Evolutionary conservation across 306 rosid genomes (phyloP), one percentile per base, ranked within the genome.

Genomic region (Prunus dulcis): DNA sequence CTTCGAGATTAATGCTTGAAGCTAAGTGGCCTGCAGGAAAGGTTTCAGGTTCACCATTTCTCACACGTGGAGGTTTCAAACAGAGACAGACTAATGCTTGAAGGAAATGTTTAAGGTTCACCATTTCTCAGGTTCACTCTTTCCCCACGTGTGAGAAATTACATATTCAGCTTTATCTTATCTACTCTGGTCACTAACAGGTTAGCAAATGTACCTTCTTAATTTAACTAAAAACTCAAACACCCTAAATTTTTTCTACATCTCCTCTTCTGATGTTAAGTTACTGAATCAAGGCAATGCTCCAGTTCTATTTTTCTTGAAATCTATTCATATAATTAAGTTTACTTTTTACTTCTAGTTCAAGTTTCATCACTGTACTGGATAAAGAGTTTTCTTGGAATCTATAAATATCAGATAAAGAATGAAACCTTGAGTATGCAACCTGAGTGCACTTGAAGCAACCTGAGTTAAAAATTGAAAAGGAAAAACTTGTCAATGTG

Each of bases 401-500:
- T 38, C 66, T 52, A 76, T 38, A 50, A 80, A 58, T 73, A 76
- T 79, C 43, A 34, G 76, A 64, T 43, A 69, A 82, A 25, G 76
- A 34, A 60, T 67, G 83, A 79, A 71, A 94, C 98, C 98, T 94
- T 87, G 98, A 51, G 95, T 91, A 85, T 94, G 91, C 85, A 94
- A 83, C 98, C 97, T 64, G 23, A 94, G 85, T 76, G 96, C 94
- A 79, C 97, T 94, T 80, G 98, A 94, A 81, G 98, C 97, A 79
- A 94, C 87, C 98, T 94, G 87, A 78, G 84, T 70, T 10, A 25
- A 57, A 65, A 57, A 49, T 53, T 52, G n/a, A 30, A 55, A 25
- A 23, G 9, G 15, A 25, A 25, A 67, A 64, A 67, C 80, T 9
- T 12, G 3, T 75, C 45, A 72, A 73, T 7, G 61, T 7, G 64